A percentile compares a stretch with the other conserved stretches of the same genome.
These are phyloP conservation scores for Pleurotus eryngii DNA, from an alignment of 768 basidiomycete species.

Conservation along the genomic window DNA sequence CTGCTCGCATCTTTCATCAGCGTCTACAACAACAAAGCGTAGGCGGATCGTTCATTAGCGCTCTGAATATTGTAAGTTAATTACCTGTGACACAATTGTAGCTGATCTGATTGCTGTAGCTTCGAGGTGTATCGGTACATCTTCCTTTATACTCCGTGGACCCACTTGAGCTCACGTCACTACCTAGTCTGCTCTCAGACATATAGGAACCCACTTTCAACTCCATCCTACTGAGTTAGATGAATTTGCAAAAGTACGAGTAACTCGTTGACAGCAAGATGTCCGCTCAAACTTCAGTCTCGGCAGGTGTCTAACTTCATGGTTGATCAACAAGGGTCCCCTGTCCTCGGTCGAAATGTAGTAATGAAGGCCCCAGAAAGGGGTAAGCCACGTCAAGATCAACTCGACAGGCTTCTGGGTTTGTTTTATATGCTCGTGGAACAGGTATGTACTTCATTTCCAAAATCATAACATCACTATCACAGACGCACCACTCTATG, in stretches of 20 bases:
- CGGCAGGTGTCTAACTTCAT: not conserved
- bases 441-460: not conserved
- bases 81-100: no score
- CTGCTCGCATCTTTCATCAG: not conserved
- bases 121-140: not conserved
- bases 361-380: not conserved
- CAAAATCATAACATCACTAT: no score
- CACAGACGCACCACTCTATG: no score
- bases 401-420: not conserved
- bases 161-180: not conserved
- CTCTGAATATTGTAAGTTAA: not conserved
- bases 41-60: not conserved
- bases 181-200: not conserved
- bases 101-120: not conserved
- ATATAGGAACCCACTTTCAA: not conserved
- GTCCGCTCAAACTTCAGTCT: not conserved
- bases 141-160: not conserved
- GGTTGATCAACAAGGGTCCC: not conserved
- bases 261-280: not conserved
- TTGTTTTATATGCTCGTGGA: not conserved
- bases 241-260: not conserved
- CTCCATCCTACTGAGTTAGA: not conserved
- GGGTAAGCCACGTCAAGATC: not conserved
- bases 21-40: not conserved
- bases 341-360: not conserved